Base-by-base conservation (phyloP, 2,329 filamentous ascomycete genomes). In the Xylaria polymorpha region DNA sequence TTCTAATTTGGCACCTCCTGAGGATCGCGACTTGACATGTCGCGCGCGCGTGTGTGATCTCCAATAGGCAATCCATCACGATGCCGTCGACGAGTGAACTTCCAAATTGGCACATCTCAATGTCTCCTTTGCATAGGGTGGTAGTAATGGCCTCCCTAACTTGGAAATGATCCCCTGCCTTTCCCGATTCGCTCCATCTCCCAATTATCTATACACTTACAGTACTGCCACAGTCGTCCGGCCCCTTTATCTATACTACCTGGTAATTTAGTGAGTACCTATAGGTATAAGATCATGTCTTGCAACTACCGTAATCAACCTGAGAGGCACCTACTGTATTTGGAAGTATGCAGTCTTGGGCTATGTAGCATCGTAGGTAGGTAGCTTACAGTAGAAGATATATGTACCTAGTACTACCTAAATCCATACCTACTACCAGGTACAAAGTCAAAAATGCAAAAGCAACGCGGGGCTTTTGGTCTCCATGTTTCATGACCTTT, bases 1-100 rank as follows among this genome's bases (percentile, higher is more conserved):
- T 71, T 67, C 67, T 69, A 64, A 71, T 67, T 65, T 69, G 61
- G 67, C 57, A 69, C 51, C 48, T 37, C 37, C 46, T 46, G 43
- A 43, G 66, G 43, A 58, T 65, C 62, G 48, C 62, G 66, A 68
- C 15, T 50, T 35, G 20, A 63, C 37, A 63, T 29, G 61, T 57
- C 62, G 66, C 66, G 66, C 61, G 43, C 44, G 44, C 43, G 48
- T 35, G 25, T 58, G 29, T 41, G 56, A 59, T 46, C 56, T 59
- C 43, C 41, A 59, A 59, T n/a, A 48, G 18, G 48, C 50, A 15
- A 60, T 20, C 8, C 39, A 32, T 56, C 20, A 50, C 32, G 29
- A 58, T 56, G 35, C 39, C 6, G 20, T 56, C 6, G 20, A 56
- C 20, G 39, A 20, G 15, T 53, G 3, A 32, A 53, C 15, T 56